Base-by-base conservation (phyloP, 106 monocot genomes). In the Dioscorea dumetorum region DNA sequence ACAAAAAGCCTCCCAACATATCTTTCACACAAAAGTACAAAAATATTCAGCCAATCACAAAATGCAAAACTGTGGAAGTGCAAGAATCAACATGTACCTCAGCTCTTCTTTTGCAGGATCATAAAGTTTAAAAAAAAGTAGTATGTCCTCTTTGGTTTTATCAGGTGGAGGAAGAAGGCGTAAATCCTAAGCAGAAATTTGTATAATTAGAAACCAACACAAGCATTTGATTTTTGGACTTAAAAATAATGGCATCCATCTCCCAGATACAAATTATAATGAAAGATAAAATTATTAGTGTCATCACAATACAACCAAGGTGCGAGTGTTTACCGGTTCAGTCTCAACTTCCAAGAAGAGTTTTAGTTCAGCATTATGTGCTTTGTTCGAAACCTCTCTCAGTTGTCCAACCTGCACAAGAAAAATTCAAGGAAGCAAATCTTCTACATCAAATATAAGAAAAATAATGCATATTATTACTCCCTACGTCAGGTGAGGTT, bases 81-180 rank as follows among this genome's bases (percentile, higher is more conserved):
- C 53, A 68, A 22, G 33, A 50, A 15, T 41, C 14, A 71, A 5
- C 5, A 10, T 66, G 31, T 87, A 97, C 97, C 91, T 70, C 33
- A 92, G 83, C 70, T 89, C 97, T 84, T 92, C 89, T 74, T 87
- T 97, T 73, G 80, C 78, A 61, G 92, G 89, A 35, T 97, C 82
- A 79, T 92, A 97, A 72, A 89, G 80, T 80, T 97, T 97, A 75
- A 97, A 92, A 74, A 89, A 97, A 48, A 97, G 80, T 35, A 97
- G 66, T 77, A 97, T 87, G 67, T 97, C 82, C 74, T 97, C 97
- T 68, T 87, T 97, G 17, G 86, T 89, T 70, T 92, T 97, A 9
- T 89, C 91, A 50, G 86, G 89, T 19, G 77, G 92, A 71, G 73
- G 81, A 75, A 92, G 28, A 22, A 80, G 88, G 33, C 61, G 63